Base-by-base conservation (phyloP, 2,329 filamentous ascomycete genomes). In the Trichophaea hybrida region DNA sequence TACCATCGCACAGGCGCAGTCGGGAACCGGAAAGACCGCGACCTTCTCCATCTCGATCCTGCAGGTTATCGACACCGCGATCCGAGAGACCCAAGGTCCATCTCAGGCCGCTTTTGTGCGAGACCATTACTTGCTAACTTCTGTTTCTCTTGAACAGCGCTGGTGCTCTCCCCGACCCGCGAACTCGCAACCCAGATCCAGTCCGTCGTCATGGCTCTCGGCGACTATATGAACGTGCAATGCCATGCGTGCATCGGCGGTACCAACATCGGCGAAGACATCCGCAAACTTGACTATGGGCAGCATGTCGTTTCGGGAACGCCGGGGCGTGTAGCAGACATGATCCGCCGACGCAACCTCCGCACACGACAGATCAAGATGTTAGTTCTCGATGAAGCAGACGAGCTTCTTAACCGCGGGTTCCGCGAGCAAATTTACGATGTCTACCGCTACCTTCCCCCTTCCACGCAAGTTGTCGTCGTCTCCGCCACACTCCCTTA, bases 371-470 rank as follows among this genome's bases (percentile, higher is more conserved):
- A 86, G 72, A 87, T 88, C 75, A 88, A 87, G 74, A 87, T 87
- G 81, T 76, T 87, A 40, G 82, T 88, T 61, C 78, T 88, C 59
- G 84, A 88, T 69, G 84, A 88, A 72, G 84, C 84, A 63, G 84
- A 88, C 69, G 84, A 87, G 71, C 76, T 88, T 59, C 81, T 97
- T 12, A 94, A 96, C 75, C 86, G 90, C 68, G 93, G 93, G 55
- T 98, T 97, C 78, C 82, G 89, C 65, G 93, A 98, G 76, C 93
- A 97, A 72, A 98, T 98, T 73, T 97, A 97, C 80, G 91, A 97
- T 68, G 90, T 98, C 55, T 97, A 96, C 77, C 88, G 90, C 71
- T 94, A 96, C 71, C 84, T 98, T 0, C 93, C 93, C 13, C 93
- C 90, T 32, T 89, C 91, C 4, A 98, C 93, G 1, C 93, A 98